Evolutionary conservation across 2,329 filamentous ascomycete genomes (phyloP).

Genomic region (Exophiala calicioides): DNA sequence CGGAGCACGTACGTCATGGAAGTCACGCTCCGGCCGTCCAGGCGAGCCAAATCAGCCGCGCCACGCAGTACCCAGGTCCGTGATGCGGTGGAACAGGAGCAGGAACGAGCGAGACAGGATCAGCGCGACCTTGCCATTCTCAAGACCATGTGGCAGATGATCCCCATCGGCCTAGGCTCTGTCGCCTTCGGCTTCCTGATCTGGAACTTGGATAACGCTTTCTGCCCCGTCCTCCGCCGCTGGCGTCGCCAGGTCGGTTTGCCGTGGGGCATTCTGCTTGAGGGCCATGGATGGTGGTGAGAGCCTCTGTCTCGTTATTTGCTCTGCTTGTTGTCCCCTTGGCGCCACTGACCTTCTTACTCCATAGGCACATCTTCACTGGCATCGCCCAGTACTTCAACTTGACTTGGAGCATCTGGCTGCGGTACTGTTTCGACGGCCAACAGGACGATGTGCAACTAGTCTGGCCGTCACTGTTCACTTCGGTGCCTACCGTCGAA

Average conservation of each 20-base stretch:
- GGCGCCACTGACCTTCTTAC: too few relatives aligned
- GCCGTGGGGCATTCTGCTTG: slow-evolving; percentile 75
- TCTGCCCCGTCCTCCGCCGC: slow-evolving; percentile 63
- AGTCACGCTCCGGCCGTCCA: slow-evolving; percentile 60
- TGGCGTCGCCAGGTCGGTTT: slow-evolving; percentile 69
- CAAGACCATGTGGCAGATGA: too few relatives aligned
- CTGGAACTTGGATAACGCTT: slow-evolving; percentile 78
- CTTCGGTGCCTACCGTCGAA: slow-evolving; percentile 16
- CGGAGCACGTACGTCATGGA: slow-evolving; percentile 78
- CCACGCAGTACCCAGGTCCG: too few relatives aligned
- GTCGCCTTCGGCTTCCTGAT: slow-evolving; percentile 74
- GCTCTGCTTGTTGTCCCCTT: not conserved
- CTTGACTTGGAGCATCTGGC: slow-evolving; percentile 79
- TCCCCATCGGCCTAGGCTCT: slow-evolving; percentile 64
- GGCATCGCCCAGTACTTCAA: slow-evolving; percentile 80
- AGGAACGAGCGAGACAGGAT: too few relatives aligned
- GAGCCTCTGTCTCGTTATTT: not conserved
- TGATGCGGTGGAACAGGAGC: too few relatives aligned
- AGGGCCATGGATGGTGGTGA: slow-evolving; percentile 70
- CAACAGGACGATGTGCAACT: slow-evolving; percentile 70
- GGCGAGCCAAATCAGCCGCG: too few relatives aligned
- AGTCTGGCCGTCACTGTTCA: slow-evolving; percentile 65
- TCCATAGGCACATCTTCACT: slow-evolving; percentile 70
- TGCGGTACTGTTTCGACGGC: slow-evolving; percentile 74
- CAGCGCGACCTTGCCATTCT: too few relatives aligned